A percentile compares a stretch with the other conserved stretches of the same genome.
phyloP scores from a whole-genome alignment of 106 monocot species.

The Platanthera zijinensis region DNA sequence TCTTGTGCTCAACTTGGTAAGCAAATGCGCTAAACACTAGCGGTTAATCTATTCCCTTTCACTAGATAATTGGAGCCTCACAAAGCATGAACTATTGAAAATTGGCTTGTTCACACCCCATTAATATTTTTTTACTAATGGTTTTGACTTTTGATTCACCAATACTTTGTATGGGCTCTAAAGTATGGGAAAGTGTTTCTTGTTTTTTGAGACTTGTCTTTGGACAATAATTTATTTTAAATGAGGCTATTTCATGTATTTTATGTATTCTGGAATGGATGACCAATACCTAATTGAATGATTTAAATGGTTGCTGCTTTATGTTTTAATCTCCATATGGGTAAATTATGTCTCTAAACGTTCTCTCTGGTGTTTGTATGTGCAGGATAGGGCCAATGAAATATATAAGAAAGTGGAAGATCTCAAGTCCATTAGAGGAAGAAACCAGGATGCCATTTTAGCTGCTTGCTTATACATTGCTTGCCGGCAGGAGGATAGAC shows the following conservation, averaged over 20 bases:
- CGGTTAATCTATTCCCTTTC: too few relatives aligned
- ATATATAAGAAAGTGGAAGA: conserved; percentile 33
- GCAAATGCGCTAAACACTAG: too few relatives aligned
- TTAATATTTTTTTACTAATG: too few relatives aligned
- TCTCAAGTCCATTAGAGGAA: conserved; percentile 29
- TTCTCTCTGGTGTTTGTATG: not conserved
- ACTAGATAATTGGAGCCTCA: too few relatives aligned
- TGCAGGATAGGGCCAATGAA: conserved; percentile 26
- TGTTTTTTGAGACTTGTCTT: not conserved
- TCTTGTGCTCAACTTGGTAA: too few relatives aligned
- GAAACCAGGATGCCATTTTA: conserved; percentile 29
- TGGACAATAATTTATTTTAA: not conserved
- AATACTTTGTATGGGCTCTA: too few relatives aligned
- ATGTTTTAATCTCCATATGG: not conserved
- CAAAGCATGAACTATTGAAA: too few relatives aligned
- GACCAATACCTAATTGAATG: not conserved
- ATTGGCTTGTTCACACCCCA: too few relatives aligned
- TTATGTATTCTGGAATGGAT: not conserved
- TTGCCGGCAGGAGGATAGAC: conserved; percentile 28
- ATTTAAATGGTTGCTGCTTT: not conserved
- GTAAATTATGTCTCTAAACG: not conserved
- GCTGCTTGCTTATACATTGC: conserved; percentile 31
- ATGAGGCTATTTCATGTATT: not conserved
- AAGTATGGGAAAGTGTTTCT: too few relatives aligned
- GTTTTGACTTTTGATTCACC: too few relatives aligned